phyloP scores from a whole-genome alignment of 1,284 basidiomycete species.

The Cryptococcus hybrid region DNA sequence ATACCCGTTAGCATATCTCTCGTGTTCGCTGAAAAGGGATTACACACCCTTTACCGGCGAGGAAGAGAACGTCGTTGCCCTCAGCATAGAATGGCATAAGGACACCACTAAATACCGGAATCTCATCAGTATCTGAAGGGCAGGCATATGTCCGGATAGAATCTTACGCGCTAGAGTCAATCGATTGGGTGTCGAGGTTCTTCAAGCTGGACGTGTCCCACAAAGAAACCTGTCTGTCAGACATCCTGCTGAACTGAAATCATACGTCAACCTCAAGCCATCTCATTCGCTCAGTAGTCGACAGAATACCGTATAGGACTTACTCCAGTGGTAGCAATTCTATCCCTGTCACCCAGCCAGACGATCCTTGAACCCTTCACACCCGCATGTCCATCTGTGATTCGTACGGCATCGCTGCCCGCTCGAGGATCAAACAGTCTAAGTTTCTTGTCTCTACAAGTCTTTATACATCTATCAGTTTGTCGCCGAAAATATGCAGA shows the following conservation, averaged over 20 bases:
- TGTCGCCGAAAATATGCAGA: background rate
- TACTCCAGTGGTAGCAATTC: slow-evolving; percentile 81
- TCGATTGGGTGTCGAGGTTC: slow-evolving; percentile 69
- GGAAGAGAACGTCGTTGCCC: slow-evolving; percentile 85
- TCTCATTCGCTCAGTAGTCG: background rate
- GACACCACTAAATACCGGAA: slow-evolving; percentile 59
- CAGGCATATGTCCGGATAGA: background rate
- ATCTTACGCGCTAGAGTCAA: slow-evolving; percentile 73
- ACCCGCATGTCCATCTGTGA: slow-evolving; percentile 83
- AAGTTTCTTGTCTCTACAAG: slow-evolving; percentile 88
- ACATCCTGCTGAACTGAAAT: slow-evolving; percentile 78
- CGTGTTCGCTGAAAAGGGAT: slow-evolving; percentile 21
- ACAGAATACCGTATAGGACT: slow-evolving; percentile 6
- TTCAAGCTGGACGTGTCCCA: slow-evolving; percentile 76
- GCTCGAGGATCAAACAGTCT: slow-evolving; percentile 84
- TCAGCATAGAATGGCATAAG: slow-evolving; percentile 98
- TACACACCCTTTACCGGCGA: slow-evolving; percentile 61
- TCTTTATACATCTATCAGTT: slow-evolving; percentile 52
- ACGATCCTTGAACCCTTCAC: slow-evolving; percentile 88
- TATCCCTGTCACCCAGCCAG: slow-evolving; percentile 88
- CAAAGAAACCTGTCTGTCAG: slow-evolving; percentile 81
- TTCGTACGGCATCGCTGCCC: slow-evolving; percentile 73
- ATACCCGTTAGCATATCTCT: background rate
- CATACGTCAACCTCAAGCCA: background rate
- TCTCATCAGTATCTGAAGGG: background rate